These are phyloP conservation scores for Smittium mucronatum DNA, from an alignment of 371 early-diverging fungal species.

Conservation along the genomic window DNA sequence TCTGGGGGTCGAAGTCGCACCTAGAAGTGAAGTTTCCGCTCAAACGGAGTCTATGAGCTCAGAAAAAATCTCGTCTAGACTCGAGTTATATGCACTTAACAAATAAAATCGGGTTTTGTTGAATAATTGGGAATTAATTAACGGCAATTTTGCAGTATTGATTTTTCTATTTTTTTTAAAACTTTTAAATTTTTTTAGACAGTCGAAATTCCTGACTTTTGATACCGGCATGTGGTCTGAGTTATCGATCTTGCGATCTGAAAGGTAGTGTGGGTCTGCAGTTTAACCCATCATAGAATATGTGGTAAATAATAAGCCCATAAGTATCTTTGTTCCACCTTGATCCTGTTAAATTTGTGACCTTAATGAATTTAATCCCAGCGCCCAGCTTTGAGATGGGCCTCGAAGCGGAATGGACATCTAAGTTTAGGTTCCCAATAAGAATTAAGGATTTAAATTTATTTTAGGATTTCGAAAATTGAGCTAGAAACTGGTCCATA, in stretches of 20 bases:
- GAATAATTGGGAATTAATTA: not conserved
- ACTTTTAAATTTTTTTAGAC: not conserved
- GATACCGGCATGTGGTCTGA: constrained; percentile 2
- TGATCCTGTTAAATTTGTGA: not conserved
- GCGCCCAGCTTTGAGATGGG: not conserved
- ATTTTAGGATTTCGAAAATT: not conserved
- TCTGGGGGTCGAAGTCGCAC: not conserved
- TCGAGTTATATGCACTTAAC: not conserved
- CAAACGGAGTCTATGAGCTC: not conserved
- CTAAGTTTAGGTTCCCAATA: not conserved
- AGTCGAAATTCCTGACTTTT: not conserved
- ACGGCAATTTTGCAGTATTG: not conserved
- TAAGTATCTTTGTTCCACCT: not conserved
- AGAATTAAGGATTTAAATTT: not conserved
- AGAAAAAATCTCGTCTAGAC: not conserved
- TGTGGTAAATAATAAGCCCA: constrained; percentile 1
- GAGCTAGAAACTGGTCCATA: not conserved
- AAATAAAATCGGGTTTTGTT: not conserved
- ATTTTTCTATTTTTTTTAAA: not conserved
- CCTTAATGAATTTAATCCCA: not conserved
- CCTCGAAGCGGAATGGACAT: not conserved
- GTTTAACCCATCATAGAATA: not conserved
- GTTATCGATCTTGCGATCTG: not conserved
- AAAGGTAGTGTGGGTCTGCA: not conserved
- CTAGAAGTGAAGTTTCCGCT: not conserved